Evolutionary conservation across 257 asterid species (phyloP), one percentile per base, ranked within the genome.

Genomic region (Plectranthus barbatus): DNA sequence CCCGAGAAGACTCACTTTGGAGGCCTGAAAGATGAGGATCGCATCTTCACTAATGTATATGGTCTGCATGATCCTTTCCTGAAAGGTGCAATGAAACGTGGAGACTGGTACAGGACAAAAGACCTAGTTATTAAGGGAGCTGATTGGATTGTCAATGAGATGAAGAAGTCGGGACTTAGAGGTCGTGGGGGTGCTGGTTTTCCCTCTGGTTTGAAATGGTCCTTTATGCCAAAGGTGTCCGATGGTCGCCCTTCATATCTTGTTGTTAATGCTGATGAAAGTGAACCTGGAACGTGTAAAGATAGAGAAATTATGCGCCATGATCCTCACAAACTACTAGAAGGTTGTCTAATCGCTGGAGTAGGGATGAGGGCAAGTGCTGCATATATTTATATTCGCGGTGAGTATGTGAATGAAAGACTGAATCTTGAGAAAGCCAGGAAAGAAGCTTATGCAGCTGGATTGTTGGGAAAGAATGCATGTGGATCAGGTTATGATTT

Each of bases 171-270:
- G 26, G 99, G 99, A 55, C 99, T 93, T 59, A 84, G 96, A 59
- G 99, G 99, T 18, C 95, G 97, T 68, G 99, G 99, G 58, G 99
- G 99, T 44, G 99, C 99, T 56, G 99, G 97, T 63, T 90, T 93
- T 70, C 97, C 96, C 33, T 93, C 99, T 44, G 99, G 99, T 55
- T 90, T 93, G 12, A 93, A 93, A 71, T 93, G 99, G 99, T 93
- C 99, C 49, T 93, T 93, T 73, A 93, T 93, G 99, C 99, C 99
- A 31, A 93, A 93, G 80, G 73, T 66, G 29, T 80, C 97, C 46
- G 99, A 93, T 78, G 97, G 99, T 17, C 97, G 97, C 40, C 99
- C 99, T 65, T 87, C 96, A 17, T 93, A 90, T 73, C 97, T 93
- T 68, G 99, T 93, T 26, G 97, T 90, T 66, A 93, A 90, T 78